Percentiles rank a stretch among this genome's conserved stretches.
Evolutionary conservation across 345 rosid genomes (phyloP).

Genomic region (Garcia nutans): DNA sequence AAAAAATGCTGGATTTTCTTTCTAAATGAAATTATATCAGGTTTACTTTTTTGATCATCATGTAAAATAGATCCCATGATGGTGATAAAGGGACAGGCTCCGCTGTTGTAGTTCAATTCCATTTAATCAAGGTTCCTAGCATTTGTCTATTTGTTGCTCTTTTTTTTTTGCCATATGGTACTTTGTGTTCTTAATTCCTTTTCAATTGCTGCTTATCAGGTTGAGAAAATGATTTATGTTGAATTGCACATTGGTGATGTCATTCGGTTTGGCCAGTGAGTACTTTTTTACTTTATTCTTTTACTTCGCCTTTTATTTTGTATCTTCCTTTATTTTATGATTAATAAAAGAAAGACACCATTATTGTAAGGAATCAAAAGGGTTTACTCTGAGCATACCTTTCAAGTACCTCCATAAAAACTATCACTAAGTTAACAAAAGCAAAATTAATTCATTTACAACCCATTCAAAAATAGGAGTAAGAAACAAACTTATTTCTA

Average conservation of each 20-base stretch:
- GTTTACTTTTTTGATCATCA: neutral
- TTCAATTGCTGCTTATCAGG: conserved; percentile 35
- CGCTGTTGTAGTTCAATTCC: neutral
- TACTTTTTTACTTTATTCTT: conserved; percentile 18
- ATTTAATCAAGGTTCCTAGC: neutral
- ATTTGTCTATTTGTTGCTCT: neutral
- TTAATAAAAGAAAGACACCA: neutral
- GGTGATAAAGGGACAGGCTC: neutral
- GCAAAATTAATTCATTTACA: neutral
- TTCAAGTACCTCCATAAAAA: neutral
- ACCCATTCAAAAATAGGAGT: neutral
- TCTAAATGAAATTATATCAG: neutral
- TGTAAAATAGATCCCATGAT: neutral
- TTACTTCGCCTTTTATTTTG: conserved; percentile 4
- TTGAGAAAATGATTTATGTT: conserved; percentile 57
- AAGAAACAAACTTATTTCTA: neutral
- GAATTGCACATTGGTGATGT: conserved; percentile 88
- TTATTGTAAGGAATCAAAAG: neutral
- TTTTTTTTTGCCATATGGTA: neutral
- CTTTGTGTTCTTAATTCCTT: neutral
- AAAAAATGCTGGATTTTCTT: neutral
- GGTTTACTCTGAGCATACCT: neutral
- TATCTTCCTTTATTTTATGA: conserved; percentile 14
- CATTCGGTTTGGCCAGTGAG: conserved; percentile 91
- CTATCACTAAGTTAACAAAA: neutral